A percentile compares a stretch with the other conserved stretches of the same genome.
Conservation (phyloP, 192 early-diverging fungal genomes). For the Thoreauomyces humboldtii region DNA sequence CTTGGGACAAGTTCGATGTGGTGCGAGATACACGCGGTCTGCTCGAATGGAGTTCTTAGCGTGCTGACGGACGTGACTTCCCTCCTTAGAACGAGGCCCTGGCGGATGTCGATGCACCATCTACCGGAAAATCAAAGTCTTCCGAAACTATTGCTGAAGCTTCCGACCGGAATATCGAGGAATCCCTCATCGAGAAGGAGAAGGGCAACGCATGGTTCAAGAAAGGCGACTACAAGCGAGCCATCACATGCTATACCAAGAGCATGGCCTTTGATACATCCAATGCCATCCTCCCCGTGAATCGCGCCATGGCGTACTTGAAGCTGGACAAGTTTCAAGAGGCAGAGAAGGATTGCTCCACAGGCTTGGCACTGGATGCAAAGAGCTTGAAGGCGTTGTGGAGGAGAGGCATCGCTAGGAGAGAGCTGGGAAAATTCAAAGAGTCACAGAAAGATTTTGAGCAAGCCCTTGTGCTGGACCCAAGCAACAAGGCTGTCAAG, state of each 20-base stretch:
- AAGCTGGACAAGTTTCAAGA: constrained; percentile 64
- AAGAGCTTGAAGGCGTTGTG: constrained; percentile 79
- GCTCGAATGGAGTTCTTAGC: neutral
- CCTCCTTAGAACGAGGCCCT: constrained; percentile 34
- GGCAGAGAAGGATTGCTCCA: constrained; percentile 68
- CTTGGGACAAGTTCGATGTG: constrained; percentile 49
- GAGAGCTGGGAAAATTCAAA: constrained; percentile 44
- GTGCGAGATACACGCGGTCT: constrained; percentile 13
- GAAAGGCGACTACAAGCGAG: constrained; percentile 41
- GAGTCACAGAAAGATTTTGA: constrained; percentile 70
- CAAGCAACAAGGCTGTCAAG: constrained; percentile 59
- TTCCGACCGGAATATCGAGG: constrained; percentile 23
- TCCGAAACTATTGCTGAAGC: neutral
- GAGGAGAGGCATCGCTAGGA: constrained; percentile 67
- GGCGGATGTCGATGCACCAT: constrained; percentile 25
- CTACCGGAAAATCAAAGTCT: neutral
- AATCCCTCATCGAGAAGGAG: constrained; percentile 50
- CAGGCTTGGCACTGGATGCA: constrained; percentile 55
- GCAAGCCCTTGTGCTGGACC: constrained; percentile 62
- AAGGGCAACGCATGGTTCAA: constrained; percentile 57
- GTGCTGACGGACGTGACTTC: neutral
- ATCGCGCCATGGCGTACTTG: constrained; percentile 80
- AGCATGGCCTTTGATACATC: constrained; percentile 62
- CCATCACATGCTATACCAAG: constrained; percentile 44
- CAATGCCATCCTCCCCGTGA: constrained; percentile 60